Evolutionary conservation across 2,329 filamentous ascomycete genomes (phyloP), one percentile per base, ranked within the genome.

Genomic region (Emergomyces pasteurianus): DNA sequence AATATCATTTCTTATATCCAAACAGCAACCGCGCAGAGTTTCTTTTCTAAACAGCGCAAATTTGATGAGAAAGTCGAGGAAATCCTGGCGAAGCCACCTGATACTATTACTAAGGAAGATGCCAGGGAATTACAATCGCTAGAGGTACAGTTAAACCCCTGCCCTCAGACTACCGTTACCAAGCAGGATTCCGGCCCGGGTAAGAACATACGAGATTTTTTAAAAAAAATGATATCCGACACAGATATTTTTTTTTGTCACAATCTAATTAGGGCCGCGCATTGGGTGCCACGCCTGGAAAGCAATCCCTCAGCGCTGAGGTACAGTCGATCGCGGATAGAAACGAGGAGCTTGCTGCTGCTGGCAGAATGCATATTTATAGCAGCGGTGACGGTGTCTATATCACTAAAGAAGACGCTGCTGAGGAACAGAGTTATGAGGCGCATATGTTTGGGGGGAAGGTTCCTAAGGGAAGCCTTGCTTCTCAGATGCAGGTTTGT

Each of bases 61-160:
- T 56, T 62, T 62, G 56, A 62, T 53, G 12, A 67, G 46, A 47
- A 46, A 40, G 26, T 56, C 50, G 26, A 60, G 31, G 53, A 56
- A 42, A 40, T 56, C n/a, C 38, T 56, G 3, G 31, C 14, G n/a
- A 56, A 56, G 53, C 5, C 28, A 26, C 38, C 38, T 12, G 31
- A 56, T 21, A 56, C 38, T 7, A 56, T 56, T 38, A 56, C 53
- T 12, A 18, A 12, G 53, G 31, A 56, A 14, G 53, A 56, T 56
- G 53, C 53, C 9, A 56, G 34, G 53, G 53, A 56, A 40, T 21
- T 56, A 18, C 53, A 23, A 9, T 38, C 34, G 10, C 9, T 56
- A 21, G 53, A 56, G 53, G 53, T 56, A 38, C n/a, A 52, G 23
- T 52, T 52, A 16, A n/a, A 54, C 1, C 9, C 50, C 50, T 9